phyloP scores from a whole-genome alignment of 169 alveolate genomes.

The Plasmodium chabaudi region DNA sequence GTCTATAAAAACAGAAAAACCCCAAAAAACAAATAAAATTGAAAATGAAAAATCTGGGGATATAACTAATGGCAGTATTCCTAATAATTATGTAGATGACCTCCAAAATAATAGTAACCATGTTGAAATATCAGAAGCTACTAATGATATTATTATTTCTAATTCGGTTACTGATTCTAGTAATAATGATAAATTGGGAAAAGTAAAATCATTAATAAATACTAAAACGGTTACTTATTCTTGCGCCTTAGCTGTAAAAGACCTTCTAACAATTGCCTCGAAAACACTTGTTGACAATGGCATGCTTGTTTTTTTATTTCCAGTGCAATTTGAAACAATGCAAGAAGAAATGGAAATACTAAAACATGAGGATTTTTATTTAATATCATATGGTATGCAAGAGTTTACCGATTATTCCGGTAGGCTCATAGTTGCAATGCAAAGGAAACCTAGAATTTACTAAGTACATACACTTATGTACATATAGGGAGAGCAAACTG shows the following conservation, averaged over 20 bases:
- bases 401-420: conserved; percentile 42
- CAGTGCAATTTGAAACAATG: conserved; percentile 77
- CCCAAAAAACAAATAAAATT: background rate
- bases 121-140: background rate
- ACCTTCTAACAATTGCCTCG: conserved; percentile 79
- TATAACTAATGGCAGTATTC: background rate
- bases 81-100: background rate
- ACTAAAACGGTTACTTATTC: conserved; percentile 50
- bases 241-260: conserved; percentile 60
- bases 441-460: conserved; percentile 43
- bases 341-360: conserved; percentile 56
- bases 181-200: background rate
- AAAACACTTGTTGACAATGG: conserved; percentile 84
- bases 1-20: background rate
- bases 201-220: conserved; percentile 14
- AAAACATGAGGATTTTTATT: conserved; percentile 66
- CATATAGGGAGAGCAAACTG: too few species aligned
- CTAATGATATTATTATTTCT: too few species aligned
- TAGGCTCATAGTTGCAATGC: conserved; percentile 74
- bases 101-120: background rate
- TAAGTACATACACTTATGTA: background rate
- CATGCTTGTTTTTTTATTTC: conserved; percentile 87
- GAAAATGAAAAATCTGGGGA: background rate
- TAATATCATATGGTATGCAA: conserved; percentile 72
- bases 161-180: too few species aligned